These are phyloP conservation scores for Tolypocladium capitatum DNA, from an alignment of 2,329 filamentous ascomycete genomes.

Conservation along the genomic window DNA sequence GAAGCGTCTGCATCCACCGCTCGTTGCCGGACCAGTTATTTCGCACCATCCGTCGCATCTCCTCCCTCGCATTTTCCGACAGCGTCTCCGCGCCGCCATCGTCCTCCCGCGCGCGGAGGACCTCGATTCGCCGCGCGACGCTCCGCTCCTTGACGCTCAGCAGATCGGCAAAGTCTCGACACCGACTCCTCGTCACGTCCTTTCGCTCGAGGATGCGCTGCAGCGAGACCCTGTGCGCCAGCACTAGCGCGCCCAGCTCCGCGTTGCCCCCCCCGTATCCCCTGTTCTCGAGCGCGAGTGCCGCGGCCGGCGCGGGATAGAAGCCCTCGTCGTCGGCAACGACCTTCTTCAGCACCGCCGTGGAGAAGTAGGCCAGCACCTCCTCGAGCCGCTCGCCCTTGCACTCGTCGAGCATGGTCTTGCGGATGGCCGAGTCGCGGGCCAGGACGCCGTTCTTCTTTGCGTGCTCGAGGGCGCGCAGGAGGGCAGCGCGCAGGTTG, in stretches of 20 bases:
- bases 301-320: conserved; percentile 36
- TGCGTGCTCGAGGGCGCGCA: conserved; percentile 66
- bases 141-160: conserved; percentile 49
- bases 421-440: conserved; percentile 67
- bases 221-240: conserved; percentile 61
- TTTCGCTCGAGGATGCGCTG: conserved; percentile 45
- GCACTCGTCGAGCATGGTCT: conserved; percentile 95
- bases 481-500: conserved; percentile 74
- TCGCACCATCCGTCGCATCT: conserved; percentile 47
- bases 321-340: conserved; percentile 29
- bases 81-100: conserved; percentile 16
- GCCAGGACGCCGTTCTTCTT: conserved; percentile 81
- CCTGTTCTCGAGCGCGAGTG: conserved; percentile 44
- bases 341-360: conserved; percentile 62
- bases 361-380: conserved; percentile 71
- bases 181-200: conserved; percentile 42
- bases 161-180: conserved; percentile 49
- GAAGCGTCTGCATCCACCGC: conserved; percentile 57
- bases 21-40: conserved; percentile 71
- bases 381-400: conserved; percentile 85
- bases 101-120: conserved; percentile 20
- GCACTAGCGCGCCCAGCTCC: conserved; percentile 49
- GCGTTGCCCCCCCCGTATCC: conserved; percentile 41
- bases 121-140: conserved; percentile 40
- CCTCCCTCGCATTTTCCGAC: conserved; percentile 27